Base-by-base conservation (phyloP, 805 yeast genomes). In the Wickerhamomyces strasburgensis region DNA sequence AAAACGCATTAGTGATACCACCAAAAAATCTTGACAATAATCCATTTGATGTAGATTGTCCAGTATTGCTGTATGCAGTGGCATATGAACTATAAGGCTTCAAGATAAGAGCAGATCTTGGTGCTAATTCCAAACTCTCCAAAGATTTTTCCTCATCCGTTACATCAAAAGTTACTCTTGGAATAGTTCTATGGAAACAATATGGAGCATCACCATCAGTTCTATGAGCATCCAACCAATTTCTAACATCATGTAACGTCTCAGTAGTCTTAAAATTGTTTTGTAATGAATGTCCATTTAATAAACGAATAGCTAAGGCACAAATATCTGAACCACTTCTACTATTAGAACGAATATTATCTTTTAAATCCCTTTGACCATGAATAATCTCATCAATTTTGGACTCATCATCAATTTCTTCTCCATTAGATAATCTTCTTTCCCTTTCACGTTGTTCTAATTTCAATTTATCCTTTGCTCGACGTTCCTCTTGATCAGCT, bases 91-190 rank as follows among this genome's bases (percentile, higher is more conserved):
- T 52, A 21, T 68, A 63, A 0, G 93, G 89, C 52, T 84, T 83
- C 45, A 88, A 62, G 17, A 85, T 78, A 33, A 88, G 58, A 0
- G 83, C 85, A 9, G 94, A 80, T 39, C 94, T 67, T 3, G 90
- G 89, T 13, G 74, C 68, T 35, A 88, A 62, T 16, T 75, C 78
- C 37, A 88, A 62, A 4, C 65, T 70, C 18, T 54, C 55, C 27
- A 88, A 62, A 3, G 77, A 60, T 40, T 61, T 60, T 38, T 68
- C 67, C 48, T 87, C 90, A 34, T 81, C 83, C 0, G 75, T 72
- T 4, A 69, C 72, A 2, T 78, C 62, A 42, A 81, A 87, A 0
- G 81, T 73, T 5, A 75, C 68, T 39, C 84, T 71, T 15, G 86
- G 89, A 31, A 75, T 65, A 29, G 64, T 65, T 44, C 75, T 65